Base-by-base conservation (phyloP, 495 filamentous ascomycete genomes). In the Platismatia glauca region DNA sequence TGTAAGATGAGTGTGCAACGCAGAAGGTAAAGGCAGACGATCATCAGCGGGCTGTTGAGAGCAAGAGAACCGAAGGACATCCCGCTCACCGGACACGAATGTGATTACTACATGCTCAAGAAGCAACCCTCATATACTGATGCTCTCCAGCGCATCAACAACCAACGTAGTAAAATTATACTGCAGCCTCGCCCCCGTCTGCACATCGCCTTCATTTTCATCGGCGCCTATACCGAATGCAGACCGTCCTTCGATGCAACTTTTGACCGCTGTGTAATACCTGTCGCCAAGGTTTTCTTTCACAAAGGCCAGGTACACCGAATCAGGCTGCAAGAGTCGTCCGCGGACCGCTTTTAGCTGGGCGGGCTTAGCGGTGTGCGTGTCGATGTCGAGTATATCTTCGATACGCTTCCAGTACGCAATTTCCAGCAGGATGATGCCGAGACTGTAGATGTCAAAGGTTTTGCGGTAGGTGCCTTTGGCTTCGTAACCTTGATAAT, bases 381-480 rank as follows among this genome's bases (percentile, higher is more conserved):
- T 61, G 55, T 65, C 58, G 2, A 67, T 61, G 15, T 18, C 53
- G 0, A 67, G 27, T 16, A 69, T 71, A 34, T 41, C 68, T 67
- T 68, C 72, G 69, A 75, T 63, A 69, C 65, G 61, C 56, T 24
- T 37, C 72, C 72, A 73, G 20, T 63, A 53, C 2, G 64, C 71
- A 11, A 73, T 64, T 50, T 74, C 71, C 9, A 73, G 46, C 22
- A 72, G 39, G 7, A 75, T 53, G 55, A 66, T 61, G 6, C 68
- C 72, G 24, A 75, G 63, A 16, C 71, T 69, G 60, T 73, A 75
- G n/a, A 71, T 59, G 53, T 75, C 73, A 39, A 71, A 69, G 7
- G 56, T 59, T 38, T 70, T 69, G 13, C 58, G 46, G 57, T 63
- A 70, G 12, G 66, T 73, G 65, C 44, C 58, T 27, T 43, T 66